These are phyloP conservation scores for Neofusicoccum cordaticola DNA, from an alignment of 2,329 filamentous ascomycete genomes.

Conservation along the genomic window DNA sequence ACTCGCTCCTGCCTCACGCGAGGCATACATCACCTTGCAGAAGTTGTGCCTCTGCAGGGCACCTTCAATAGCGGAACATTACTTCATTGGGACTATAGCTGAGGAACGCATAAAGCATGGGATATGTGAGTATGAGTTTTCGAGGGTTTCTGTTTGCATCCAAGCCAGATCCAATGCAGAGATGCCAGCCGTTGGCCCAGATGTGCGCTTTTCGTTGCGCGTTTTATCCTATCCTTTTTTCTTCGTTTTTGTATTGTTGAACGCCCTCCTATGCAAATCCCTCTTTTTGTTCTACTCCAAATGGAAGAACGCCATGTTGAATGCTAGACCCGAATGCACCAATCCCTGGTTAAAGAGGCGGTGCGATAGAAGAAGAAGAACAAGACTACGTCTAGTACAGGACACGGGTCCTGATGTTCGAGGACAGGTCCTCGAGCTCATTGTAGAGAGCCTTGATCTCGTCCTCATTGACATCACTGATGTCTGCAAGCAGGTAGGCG, in stretches of 20 bases:
- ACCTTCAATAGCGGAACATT: not conserved
- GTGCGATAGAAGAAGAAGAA: not conserved
- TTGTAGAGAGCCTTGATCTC: slow-evolving; percentile 87
- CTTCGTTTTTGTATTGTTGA: not conserved
- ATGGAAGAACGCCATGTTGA: slow-evolving; percentile 36
- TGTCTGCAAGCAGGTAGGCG: slow-evolving; percentile 96
- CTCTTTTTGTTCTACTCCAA: slow-evolving; percentile 13
- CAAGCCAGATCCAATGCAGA: not conserved
- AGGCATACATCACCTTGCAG: too few relatives aligned
- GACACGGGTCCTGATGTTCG: slow-evolving; percentile 57
- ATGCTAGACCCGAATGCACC: slow-evolving; percentile 24
- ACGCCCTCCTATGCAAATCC: slow-evolving; percentile 13
- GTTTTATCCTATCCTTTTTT: not conserved
- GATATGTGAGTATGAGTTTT: not conserved
- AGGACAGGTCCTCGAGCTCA: slow-evolving; percentile 74
- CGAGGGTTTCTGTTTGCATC: not conserved
- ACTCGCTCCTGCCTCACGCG: too few relatives aligned
- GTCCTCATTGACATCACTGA: slow-evolving; percentile 75
- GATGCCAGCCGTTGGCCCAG: not conserved
- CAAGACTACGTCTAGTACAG: slow-evolving; percentile 37
- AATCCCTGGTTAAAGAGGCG: not conserved
- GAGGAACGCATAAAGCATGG: not conserved
- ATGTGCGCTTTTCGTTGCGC: not conserved
- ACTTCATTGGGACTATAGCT: not conserved
- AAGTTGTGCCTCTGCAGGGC: too few relatives aligned